phyloP scores from a whole-genome alignment of 2,329 filamentous ascomycete genomes.

The Curvularia lunata region DNA sequence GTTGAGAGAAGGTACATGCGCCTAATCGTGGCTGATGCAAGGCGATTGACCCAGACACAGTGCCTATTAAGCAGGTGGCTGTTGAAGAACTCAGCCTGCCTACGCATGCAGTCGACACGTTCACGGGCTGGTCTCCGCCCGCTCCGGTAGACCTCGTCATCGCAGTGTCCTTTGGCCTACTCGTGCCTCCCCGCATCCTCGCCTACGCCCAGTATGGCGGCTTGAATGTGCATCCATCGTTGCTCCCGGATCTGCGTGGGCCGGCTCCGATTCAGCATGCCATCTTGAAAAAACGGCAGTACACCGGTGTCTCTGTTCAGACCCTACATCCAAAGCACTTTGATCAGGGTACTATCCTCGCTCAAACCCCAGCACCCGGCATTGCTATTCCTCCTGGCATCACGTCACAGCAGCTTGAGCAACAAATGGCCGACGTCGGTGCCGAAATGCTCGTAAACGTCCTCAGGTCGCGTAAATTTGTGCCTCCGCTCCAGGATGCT shows the following conservation, averaged over 20 bases:
- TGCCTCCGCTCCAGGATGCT: conserved; percentile 62
- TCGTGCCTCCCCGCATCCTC: conserved; percentile 81
- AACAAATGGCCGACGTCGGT: conserved; percentile 65
- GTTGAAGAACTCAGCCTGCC: conserved; percentile 69
- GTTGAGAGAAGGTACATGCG: conserved; percentile 66
- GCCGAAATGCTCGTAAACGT: conserved; percentile 73
- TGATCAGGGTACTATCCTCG: conserved; percentile 78
- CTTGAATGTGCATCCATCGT: conserved; percentile 89
- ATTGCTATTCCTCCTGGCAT: conserved; percentile 58
- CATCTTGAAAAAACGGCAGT: conserved; percentile 66
- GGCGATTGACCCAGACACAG: conserved; percentile 53
- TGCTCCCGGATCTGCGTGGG: conserved; percentile 85
- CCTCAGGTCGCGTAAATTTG: conserved; percentile 67
- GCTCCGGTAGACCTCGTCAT: conserved; percentile 73
- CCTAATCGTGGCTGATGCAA: neutral
- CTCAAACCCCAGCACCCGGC: conserved; percentile 66
- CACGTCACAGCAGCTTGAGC: conserved; percentile 59
- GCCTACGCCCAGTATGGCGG: conserved; percentile 77
- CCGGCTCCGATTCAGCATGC: conserved; percentile 86
- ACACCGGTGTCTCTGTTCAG: conserved; percentile 82
- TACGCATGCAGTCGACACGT: conserved; percentile 79
- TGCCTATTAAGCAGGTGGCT: conserved; percentile 70
- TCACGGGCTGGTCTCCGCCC: conserved; percentile 72
- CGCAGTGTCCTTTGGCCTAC: conserved; percentile 91
- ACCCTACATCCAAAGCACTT: conserved; percentile 79